Evolutionary conservation across 2,329 filamentous ascomycete species (phyloP).

Genomic region (Claviceps monticola): DNA sequence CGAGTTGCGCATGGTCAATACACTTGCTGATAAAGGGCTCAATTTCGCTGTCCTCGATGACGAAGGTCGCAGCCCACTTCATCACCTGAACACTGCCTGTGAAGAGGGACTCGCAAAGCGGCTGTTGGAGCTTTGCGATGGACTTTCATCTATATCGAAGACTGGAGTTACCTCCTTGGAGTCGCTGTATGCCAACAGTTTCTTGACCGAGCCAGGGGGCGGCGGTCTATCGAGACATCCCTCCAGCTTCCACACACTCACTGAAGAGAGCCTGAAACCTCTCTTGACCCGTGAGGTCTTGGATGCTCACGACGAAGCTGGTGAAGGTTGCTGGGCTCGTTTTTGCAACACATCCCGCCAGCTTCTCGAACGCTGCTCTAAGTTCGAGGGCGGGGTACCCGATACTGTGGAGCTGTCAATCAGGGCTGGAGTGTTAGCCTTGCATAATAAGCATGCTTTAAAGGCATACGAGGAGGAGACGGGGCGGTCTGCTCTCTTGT

Average conservation of each 20-base stretch:
- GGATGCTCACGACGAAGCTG: conserved; percentile 7
- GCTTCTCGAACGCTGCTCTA: background rate
- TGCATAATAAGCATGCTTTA: background rate
- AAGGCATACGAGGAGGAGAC: conserved; percentile 3
- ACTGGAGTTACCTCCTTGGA: conserved; percentile 15
- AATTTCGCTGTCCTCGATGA: conserved; percentile 7
- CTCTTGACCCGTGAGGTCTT: conserved; percentile 15
- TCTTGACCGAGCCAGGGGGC: background rate
- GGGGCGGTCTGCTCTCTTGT: background rate
- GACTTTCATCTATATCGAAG: conserved; percentile 4
- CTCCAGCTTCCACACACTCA: conserved; percentile 11
- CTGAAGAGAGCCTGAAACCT: conserved; percentile 4
- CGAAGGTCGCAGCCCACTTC: conserved; percentile 10
- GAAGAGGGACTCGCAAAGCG: conserved; percentile 10
- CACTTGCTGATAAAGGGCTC: conserved; percentile 9
- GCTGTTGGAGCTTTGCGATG: conserved; percentile 12
- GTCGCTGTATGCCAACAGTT: conserved; percentile 16
- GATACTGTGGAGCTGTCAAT: background rate
- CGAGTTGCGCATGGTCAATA: conserved; percentile 9
- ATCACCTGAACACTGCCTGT: conserved; percentile 15
- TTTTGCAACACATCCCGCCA: conserved; percentile 9
- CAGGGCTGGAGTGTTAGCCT: background rate
- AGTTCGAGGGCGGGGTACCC: background rate
- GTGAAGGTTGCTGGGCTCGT: conserved; percentile 13
- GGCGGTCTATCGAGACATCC: conserved; percentile 11